A percentile compares a stretch with the other conserved stretches of the same genome.
Conservation (phyloP, 352 stramenopile genomes). For the Pythium chondricola region DNA sequence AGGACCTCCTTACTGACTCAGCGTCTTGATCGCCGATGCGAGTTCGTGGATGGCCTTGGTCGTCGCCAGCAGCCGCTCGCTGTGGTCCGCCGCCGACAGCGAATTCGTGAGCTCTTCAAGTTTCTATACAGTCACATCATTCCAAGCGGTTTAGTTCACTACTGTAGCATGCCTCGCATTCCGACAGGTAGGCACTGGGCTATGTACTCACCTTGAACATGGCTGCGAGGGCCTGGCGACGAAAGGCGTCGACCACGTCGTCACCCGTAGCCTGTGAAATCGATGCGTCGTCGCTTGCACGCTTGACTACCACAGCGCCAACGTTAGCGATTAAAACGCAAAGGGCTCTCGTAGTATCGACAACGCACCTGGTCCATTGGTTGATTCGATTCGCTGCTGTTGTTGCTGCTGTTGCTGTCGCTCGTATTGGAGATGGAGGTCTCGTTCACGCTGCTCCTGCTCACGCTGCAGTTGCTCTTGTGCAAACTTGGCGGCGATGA, state of each 20-base stretch:
- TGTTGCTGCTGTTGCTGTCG: slow-evolving; percentile 9
- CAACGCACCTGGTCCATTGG: slow-evolving; percentile 23
- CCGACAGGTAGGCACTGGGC: too few relatives aligned
- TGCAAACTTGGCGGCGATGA: slow-evolving; percentile 17
- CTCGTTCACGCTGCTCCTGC: slow-evolving; percentile 15
- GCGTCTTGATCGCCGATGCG: slow-evolving; percentile 41
- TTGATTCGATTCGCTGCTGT: slow-evolving; percentile 5
- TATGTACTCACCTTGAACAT: slow-evolving; percentile 78
- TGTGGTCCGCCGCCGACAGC: slow-evolving; percentile 48
- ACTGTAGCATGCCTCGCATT: too few relatives aligned
- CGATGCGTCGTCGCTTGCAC: slow-evolving; percentile 33
- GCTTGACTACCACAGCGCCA: slow-evolving; percentile 26
- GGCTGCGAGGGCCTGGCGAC: slow-evolving; percentile 47
- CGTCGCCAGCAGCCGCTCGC: slow-evolving; percentile 45
- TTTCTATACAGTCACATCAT: too few relatives aligned
- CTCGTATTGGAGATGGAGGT: slow-evolving; percentile 17
- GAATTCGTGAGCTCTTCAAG: slow-evolving; percentile 52
- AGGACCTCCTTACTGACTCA: too few relatives aligned
- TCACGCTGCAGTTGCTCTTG: slow-evolving; percentile 25
- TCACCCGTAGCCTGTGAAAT: slow-evolving; percentile 23
- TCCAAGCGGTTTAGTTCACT: too few relatives aligned
- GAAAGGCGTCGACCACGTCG: slow-evolving; percentile 34
- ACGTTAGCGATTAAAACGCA: neutral
- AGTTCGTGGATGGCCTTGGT: slow-evolving; percentile 65
- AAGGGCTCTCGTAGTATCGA: neutral